phyloP scores from a whole-genome alignment of 768 basidiomycete species.

The Vararia minispora region DNA sequence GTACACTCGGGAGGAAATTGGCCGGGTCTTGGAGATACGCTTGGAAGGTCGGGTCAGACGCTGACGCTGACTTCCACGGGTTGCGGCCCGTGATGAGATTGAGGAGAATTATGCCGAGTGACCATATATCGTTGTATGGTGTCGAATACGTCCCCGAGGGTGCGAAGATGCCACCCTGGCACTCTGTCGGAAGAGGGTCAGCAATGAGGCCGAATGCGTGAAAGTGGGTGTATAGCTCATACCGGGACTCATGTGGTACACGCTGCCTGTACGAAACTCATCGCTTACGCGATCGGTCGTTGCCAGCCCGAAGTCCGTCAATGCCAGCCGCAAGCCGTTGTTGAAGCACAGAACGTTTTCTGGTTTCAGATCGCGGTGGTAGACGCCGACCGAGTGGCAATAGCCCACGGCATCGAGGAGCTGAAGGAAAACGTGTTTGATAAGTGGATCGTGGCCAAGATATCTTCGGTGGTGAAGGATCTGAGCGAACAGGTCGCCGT shows the following conservation, averaged over 20 bases:
- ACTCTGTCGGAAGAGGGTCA: slow-evolving; percentile 46
- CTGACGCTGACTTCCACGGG: slow-evolving; percentile 87
- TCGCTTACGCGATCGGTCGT: slow-evolving; percentile 77
- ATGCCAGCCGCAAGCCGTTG: slow-evolving; percentile 62
- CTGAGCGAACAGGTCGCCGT: slow-evolving; percentile 88
- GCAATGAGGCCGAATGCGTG: too few relatives aligned
- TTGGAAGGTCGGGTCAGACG: slow-evolving; percentile 79
- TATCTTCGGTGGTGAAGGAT: slow-evolving; percentile 72
- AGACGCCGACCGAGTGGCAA: slow-evolving; percentile 85
- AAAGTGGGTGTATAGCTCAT: too few relatives aligned
- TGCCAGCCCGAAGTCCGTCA: slow-evolving; percentile 94
- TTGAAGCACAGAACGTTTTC: slow-evolving; percentile 89
- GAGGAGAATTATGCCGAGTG: slow-evolving; percentile 89
- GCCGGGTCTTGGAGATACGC: slow-evolving; percentile 70
- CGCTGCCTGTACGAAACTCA: slow-evolving; percentile 92
- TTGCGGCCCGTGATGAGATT: slow-evolving; percentile 93
- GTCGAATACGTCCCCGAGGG: slow-evolving; percentile 69
- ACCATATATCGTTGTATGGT: slow-evolving; percentile 90
- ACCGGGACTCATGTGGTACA: slow-evolving; percentile 99
- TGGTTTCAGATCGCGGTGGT: slow-evolving; percentile 95
- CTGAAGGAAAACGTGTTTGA: slow-evolving; percentile 87
- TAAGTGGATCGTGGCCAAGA: slow-evolving; percentile 73
- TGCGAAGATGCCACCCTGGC: slow-evolving; percentile 66
- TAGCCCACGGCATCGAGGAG: slow-evolving; percentile 89
- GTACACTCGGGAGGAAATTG: slow-evolving; percentile 63